Evolutionary conservation across 1,139 yeast species (phyloP).

Genomic region (Geotrichum histeridarum): DNA sequence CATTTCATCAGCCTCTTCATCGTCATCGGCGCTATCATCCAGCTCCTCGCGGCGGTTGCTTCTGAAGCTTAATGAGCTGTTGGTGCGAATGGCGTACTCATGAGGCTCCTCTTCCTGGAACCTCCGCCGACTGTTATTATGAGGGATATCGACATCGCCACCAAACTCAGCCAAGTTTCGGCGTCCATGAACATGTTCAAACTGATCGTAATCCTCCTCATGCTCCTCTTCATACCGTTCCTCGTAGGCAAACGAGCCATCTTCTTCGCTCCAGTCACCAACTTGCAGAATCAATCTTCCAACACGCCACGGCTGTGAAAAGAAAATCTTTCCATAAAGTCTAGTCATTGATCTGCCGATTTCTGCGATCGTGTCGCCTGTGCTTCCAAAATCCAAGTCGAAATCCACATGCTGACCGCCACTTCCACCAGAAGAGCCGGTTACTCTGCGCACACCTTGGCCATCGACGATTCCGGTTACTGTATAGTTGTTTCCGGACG

Average conservation of each 20-base stretch:
- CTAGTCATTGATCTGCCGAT: slow-evolving; percentile 56
- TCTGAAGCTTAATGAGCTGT: slow-evolving; percentile 18
- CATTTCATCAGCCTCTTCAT: slow-evolving; percentile 38
- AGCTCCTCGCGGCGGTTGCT: slow-evolving; percentile 14
- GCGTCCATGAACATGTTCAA: slow-evolving; percentile 27
- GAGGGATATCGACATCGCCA: slow-evolving; percentile 25
- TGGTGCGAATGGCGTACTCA: slow-evolving; percentile 18
- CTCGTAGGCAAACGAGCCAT: not conserved
- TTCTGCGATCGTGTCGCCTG: slow-evolving; percentile 18
- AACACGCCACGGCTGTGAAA: slow-evolving; percentile 87
- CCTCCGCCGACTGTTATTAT: slow-evolving; percentile 17
- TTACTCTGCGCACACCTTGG: not conserved
- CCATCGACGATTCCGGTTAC: slow-evolving; percentile 9
- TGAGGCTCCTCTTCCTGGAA: slow-evolving; percentile 6
- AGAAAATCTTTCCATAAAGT: slow-evolving; percentile 60
- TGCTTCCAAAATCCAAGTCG: slow-evolving; percentile 20
- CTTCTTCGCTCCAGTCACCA: slow-evolving; percentile 44
- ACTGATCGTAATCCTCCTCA: slow-evolving; percentile 43
- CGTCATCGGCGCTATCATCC: slow-evolving; percentile 12
- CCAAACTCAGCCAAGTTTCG: slow-evolving; percentile 45
- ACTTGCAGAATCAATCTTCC: slow-evolving; percentile 75
- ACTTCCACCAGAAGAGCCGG: slow-evolving; percentile 2
- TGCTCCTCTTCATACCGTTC: slow-evolving; percentile 29
- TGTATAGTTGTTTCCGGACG: slow-evolving; percentile 30
- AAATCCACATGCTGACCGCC: slow-evolving; percentile 18